Base-by-base conservation (phyloP, 306 rosid species). In the Mimosa pudica region DNA sequence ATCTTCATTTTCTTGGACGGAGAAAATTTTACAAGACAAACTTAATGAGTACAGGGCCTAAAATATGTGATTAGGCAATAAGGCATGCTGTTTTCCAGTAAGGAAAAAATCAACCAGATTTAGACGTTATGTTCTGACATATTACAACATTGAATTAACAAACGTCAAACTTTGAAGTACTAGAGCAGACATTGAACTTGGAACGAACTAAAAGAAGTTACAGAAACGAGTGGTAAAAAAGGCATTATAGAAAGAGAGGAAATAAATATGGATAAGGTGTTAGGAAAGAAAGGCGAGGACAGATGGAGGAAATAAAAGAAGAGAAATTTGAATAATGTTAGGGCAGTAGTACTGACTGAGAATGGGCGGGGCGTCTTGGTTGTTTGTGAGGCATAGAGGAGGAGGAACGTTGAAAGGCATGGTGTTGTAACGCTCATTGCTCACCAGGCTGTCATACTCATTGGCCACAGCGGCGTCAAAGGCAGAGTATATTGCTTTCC, bases 361-460 rank as follows among this genome's bases (percentile, higher is more conserved):
- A 55, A 90, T 76, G 0, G 88, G 72, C 38, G 85, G 73, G 14
- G 80, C 69, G 47, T 67, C 80, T 72, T 85, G 85, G 47, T 82
- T 83, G 82, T 81, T 92, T 16, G 68, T 84, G 16, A 33, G 49
- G 69, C 33, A 84, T 12, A 80, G 88, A 46, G 24, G 85, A 47
- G 78, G 74, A 49, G 71, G 84, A 79, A 55, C 74, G 73, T 73
- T 77, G 42, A 58, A 16, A 55, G 48, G 83, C 36, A 14, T 70
- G 71, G 58, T 79, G 78, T 82, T 87, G 60, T 77, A 87, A 35
- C 74, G 82, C 79, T 81, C 82, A 72, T 58, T 81, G 84, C 73
- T 24, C 17, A 84, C 75, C 77, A 94, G 66, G 42, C 69, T 64
- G 64, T 91, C 88, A 62, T 89, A 94, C 84, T 92, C 97, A 71